Evolutionary conservation across 345 rosid species (phyloP).

Genomic region (Cardamine resedifolia): DNA sequence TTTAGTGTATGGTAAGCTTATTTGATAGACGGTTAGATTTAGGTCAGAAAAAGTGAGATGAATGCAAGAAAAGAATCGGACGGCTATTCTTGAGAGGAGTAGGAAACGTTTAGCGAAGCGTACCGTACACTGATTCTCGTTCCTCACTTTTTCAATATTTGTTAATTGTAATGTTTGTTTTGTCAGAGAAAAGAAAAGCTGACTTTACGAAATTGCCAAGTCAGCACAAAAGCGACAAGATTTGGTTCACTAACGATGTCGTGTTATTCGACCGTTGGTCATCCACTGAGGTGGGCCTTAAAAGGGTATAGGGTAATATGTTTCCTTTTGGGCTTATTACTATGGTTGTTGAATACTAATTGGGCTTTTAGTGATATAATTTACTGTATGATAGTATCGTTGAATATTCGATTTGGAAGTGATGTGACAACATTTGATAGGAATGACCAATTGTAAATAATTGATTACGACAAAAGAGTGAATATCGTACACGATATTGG

Average conservation of each 20-base stretch:
- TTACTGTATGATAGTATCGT: not conserved
- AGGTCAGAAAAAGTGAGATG: not conserved
- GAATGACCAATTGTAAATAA: not conserved
- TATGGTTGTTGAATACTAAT: not conserved
- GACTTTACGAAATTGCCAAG: constrained; percentile 34
- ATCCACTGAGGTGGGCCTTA: not conserved
- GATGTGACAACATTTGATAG: not conserved
- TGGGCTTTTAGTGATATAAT: not conserved
- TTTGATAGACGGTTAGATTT: constrained; percentile 11
- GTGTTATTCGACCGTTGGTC: constrained; percentile 34
- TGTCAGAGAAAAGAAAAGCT: constrained; percentile 35
- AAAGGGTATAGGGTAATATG: not conserved
- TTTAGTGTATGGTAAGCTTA: not conserved
- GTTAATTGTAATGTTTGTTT: constrained; percentile 16
- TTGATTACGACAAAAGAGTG: constrained; percentile 9
- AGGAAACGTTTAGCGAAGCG: not conserved
- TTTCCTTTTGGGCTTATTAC: constrained; percentile 3
- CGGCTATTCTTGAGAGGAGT: not conserved
- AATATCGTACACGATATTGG: constrained; percentile 22
- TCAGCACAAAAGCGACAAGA: constrained; percentile 37
- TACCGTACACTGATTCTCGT: constrained; percentile 7
- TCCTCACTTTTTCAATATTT: constrained; percentile 27
- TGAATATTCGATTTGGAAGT: constrained; percentile 12
- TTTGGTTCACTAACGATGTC: constrained; percentile 12
- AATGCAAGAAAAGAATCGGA: not conserved